A percentile compares a stretch with the other conserved stretches of the same genome.
Evolutionary conservation across 1,284 basidiomycete species (phyloP).

Genomic region (Microbotryum intermedium): DNA sequence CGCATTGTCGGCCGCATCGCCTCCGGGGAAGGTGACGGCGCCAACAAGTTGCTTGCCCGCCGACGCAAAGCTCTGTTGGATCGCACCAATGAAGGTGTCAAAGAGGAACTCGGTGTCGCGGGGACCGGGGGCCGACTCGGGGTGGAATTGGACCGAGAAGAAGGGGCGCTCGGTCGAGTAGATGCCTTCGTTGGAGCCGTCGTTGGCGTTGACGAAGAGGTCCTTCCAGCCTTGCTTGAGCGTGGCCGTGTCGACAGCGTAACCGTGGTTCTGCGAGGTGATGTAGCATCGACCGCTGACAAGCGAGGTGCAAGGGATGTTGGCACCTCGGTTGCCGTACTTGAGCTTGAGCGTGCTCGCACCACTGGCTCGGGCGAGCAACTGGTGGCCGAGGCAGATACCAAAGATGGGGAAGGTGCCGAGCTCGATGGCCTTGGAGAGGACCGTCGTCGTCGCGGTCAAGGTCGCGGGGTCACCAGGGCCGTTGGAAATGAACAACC

Average conservation of each 20-base stretch:
- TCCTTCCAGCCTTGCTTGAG: conserved; percentile 84
- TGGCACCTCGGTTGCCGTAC: conserved; percentile 98
- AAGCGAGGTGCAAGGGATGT: conserved; percentile 93
- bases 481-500: conserved; percentile 95
- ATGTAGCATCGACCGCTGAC: conserved; percentile 96
- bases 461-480: conserved; percentile 93
- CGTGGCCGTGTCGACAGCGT: conserved; percentile 76
- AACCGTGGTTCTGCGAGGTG: conserved; percentile 98
- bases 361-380: conserved; percentile 89
- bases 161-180: conserved; percentile 79
- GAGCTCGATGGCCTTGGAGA: conserved; percentile 63
- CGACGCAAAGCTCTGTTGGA: conserved; percentile 45
- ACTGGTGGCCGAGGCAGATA: conserved; percentile 97
- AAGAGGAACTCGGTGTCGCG: conserved; percentile 98
- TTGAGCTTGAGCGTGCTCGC: conserved; percentile 97
- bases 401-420: conserved; percentile 86
- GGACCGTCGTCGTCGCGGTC: conserved; percentile 53
- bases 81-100: conserved; percentile 89
- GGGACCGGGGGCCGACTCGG: conserved; percentile 96
- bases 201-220: conserved; percentile 94
- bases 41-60: conserved; percentile 50
- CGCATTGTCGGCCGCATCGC: conserved; percentile 73
- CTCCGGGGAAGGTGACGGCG: conserved; percentile 80
- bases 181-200: conserved; percentile 95
- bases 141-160: conserved; percentile 99